Base-by-base conservation (phyloP, 75 land plant species). In the Larix kaempferi region DNA sequence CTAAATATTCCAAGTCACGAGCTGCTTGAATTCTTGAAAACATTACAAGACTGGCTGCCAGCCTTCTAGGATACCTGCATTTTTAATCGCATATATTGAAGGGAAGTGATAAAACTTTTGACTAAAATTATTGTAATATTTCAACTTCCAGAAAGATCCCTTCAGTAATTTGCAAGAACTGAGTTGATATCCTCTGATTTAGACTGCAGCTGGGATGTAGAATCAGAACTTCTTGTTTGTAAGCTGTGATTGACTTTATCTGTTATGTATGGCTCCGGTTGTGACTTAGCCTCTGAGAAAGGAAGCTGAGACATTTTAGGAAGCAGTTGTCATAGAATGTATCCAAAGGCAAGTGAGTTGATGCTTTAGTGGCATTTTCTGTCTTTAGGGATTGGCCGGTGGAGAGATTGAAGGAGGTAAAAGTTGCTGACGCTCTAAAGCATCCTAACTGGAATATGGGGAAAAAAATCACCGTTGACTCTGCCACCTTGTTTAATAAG, bases 361-460 rank as follows among this genome's bases (percentile, higher is more conserved):
- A 69, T 69, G 52, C 3, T 33, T 69, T 16, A 69, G 37, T 69
- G 52, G 52, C 3, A 1, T 69, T 39, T 63, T 39, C 5, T 69
- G 23, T 71, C 22, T 54, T 26, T 78, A 96, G 99, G 84, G 99
- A 96, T 79, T 94, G 84, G 97, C 99, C 95, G 10, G 99, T 92
- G 82, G 98, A 96, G 29, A 96, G 89, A 73, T 72, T 96, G 80
- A 94, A 96, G 79, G 99, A 96, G 19, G 99, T 89, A 25, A 96
- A 96, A 85, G 93, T 93, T 59, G 91, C 94, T 60, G 99, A 96
- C 84, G 97, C 99, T 71, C 82, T 96, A 80, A 96, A 96, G 86
- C 99, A 96, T 81, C 99, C 99, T 19, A 96, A 96, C 85, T 96
- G 99, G 99, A 89, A 63, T 69, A 96, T 96, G 99, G 99, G 99